phyloP scores from a whole-genome alignment of 1,284 basidiomycete genomes.

The Amylostereum areolatum region DNA sequence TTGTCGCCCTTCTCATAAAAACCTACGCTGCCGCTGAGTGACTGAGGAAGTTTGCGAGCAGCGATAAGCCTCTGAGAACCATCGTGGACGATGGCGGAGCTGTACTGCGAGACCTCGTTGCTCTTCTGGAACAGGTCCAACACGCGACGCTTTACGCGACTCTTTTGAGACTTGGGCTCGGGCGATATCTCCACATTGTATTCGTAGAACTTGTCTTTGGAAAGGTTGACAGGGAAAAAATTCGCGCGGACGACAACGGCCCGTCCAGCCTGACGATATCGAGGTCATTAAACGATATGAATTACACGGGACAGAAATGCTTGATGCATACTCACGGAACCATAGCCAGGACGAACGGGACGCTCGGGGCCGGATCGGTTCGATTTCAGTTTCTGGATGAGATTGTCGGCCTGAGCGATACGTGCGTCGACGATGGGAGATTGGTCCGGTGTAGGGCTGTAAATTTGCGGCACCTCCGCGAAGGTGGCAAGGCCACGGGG shows the following conservation, averaged over 20 bases:
- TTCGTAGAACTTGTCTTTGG: slow-evolving; percentile 48
- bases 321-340: slow-evolving; percentile 40
- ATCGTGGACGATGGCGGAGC: slow-evolving; percentile 56
- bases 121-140: slow-evolving; percentile 53
- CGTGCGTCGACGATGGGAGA: slow-evolving; percentile 38
- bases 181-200: slow-evolving; percentile 56
- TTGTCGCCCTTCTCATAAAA: slow-evolving; percentile 52
- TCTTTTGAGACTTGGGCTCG: slow-evolving; percentile 39
- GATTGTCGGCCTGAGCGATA: slow-evolving; percentile 32
- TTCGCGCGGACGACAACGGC: slow-evolving; percentile 55
- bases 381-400: slow-evolving; percentile 41
- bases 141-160: slow-evolving; percentile 43
- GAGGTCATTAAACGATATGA: no score
- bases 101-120: slow-evolving; percentile 32
- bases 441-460: slow-evolving; percentile 30
- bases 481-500: slow-evolving; percentile 20
- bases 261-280: no score
- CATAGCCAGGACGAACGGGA: slow-evolving; percentile 63
- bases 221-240: slow-evolving; percentile 54
- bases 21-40: slow-evolving; percentile 39
- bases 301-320: no score
- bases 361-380: slow-evolving; percentile 31
- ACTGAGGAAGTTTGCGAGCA: slow-evolving; percentile 46
- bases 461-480: slow-evolving; percentile 17
- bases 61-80: slow-evolving; percentile 52